Base-by-base conservation (phyloP, 202 grass and related monocot genomes). In the Eragrostis tef region DNA sequence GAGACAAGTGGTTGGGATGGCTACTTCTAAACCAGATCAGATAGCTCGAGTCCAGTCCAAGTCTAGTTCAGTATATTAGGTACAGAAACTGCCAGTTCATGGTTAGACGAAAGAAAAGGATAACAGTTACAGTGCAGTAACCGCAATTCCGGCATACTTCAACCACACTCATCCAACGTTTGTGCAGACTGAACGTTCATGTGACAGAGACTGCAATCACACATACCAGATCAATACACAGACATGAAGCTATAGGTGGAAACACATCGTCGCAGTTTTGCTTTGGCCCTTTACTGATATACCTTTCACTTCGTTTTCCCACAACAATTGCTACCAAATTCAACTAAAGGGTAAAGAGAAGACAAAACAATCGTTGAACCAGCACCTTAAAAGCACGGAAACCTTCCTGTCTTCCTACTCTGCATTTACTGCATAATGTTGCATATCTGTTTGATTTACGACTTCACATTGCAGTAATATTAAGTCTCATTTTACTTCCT, bases 1-100 rank as follows among this genome's bases (percentile, higher is more conserved):
- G 6, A 49, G 14, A 74, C 13, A 59, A 74, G 51, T 61, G 14
- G 51, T 29, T 81, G 26, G 15, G 61, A 75, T 51, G 42, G 51
- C 61, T 60, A 48, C 46, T 26, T 86, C 51, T 43, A 15, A 86
- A 75, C 70, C 6, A 59, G 41, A 60, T 43, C 4, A 1, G 36
- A 48, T 49, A 8, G 45, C 11, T 25, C 19, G 14, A 16, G 49
- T 74, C 51, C 6, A 60, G 61, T 74, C 49, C 26, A 74, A 26
- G 48, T 67, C 39, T 11, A 56, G 34, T 48, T 41, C n/a, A 4
- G 47, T 13, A 14, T 8, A 51, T 73, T 74, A 4, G 17, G 50
- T 27, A 36, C 3, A 7, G 12, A n/a, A 11, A 58, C 39, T 25
- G 42, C 5, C 25, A 19, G 25, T 42, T 48, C 19, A 24, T 24